Evolutionary conservation across 495 filamentous ascomycete genomes (phyloP).

Genomic region (Tuber brumale): DNA sequence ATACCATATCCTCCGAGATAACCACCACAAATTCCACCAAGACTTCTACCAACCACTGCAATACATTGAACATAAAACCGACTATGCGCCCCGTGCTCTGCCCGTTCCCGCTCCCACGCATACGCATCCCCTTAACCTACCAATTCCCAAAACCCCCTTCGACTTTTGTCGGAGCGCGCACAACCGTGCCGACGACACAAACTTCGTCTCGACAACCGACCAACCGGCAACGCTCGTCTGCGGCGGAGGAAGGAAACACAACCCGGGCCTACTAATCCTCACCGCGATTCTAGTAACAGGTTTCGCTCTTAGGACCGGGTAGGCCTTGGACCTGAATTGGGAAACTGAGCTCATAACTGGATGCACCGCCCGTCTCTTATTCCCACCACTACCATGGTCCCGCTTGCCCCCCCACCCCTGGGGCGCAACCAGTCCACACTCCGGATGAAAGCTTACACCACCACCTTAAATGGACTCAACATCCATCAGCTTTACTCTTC

Average conservation of each 20-base stretch:
- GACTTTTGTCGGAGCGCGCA: constrained; percentile 7
- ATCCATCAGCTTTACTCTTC: no score
- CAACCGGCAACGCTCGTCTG: constrained; percentile 71
- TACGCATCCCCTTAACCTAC: constrained; percentile 5
- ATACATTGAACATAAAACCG: background rate
- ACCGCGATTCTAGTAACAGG: constrained; percentile 85
- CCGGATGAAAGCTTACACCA: no score
- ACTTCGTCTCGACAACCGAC: constrained; percentile 76
- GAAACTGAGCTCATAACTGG: constrained; percentile 85
- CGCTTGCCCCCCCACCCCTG: no score
- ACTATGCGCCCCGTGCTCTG: constrained; percentile 20
- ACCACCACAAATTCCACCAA: background rate
- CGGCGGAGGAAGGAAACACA: constrained; percentile 60
- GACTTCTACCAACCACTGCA: background rate
- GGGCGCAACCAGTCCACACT: no score
- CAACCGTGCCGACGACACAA: constrained; percentile 55
- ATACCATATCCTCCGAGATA: background rate
- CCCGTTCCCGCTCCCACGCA: constrained; percentile 32
- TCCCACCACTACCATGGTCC: constrained; percentile 62
- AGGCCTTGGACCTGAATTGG: constrained; percentile 86
- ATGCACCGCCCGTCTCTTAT: constrained; percentile 81
- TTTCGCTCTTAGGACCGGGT: constrained; percentile 87
- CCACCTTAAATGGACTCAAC: no score
- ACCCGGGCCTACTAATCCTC: constrained; percentile 72
- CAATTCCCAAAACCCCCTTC: constrained; percentile 19